Evolutionary conservation across 495 filamentous ascomycete species (phyloP).

Genomic region (Penicillium daleae): DNA sequence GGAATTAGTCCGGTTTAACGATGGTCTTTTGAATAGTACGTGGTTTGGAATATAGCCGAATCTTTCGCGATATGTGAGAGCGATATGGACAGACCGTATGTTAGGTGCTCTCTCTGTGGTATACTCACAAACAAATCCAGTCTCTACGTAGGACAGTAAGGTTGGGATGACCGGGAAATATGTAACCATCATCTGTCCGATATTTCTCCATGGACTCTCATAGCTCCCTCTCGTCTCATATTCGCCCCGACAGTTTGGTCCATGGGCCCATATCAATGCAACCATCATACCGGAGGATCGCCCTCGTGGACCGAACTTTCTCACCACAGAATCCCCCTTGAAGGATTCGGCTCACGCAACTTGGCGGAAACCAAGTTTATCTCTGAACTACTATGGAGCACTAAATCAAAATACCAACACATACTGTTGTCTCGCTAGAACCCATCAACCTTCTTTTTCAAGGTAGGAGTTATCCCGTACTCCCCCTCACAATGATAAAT

Average conservation of each 20-base stretch:
- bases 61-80: not conserved
- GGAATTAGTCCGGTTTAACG: not conserved
- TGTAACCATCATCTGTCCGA: not conserved
- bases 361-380: not conserved
- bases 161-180: not conserved
- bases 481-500: too few relatives aligned
- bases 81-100: not conserved
- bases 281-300: not conserved
- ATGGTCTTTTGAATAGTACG: too few relatives aligned
- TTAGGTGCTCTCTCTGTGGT: not conserved
- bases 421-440: not conserved
- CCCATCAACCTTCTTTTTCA: not conserved
- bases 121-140: too few relatives aligned
- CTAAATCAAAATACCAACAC: not conserved
- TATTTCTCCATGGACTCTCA: not conserved
- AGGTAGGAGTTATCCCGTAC: not conserved
- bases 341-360: not conserved
- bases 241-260: constrained; percentile 18
- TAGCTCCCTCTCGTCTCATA: too few relatives aligned
- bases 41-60: not conserved
- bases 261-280: not conserved
- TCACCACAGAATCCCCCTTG: not conserved
- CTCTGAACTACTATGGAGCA: not conserved
- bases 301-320: constrained; percentile 4
- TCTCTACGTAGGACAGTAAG: too few relatives aligned